Evolutionary conservation across 108 stramenopile species (phyloP).

Genomic region (Cylindrotheca fusiformis): DNA sequence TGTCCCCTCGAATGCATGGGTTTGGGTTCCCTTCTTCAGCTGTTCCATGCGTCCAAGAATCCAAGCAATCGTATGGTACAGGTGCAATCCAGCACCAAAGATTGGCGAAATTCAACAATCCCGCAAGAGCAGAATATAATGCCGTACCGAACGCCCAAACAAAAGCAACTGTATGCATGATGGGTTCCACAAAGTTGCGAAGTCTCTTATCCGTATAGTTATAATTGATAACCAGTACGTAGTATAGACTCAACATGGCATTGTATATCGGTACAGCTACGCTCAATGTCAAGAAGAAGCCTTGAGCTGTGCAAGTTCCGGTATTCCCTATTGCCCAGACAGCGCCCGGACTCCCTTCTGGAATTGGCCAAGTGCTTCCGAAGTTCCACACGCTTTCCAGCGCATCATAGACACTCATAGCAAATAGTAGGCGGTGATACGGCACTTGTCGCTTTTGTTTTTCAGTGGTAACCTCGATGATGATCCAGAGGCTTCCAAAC

Average conservation of each 20-base stretch:
- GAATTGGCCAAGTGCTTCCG: too few species aligned
- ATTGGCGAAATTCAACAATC: conserved; percentile 36
- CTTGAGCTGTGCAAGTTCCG: conserved; percentile 21
- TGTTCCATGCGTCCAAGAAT: not conserved
- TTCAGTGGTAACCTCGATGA: conserved; percentile 2
- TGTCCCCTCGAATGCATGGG: conserved; percentile 44
- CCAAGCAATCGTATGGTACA: conserved; percentile 31
- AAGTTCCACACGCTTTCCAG: too few species aligned
- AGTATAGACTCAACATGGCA: conserved; percentile 34
- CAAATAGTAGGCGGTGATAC: too few species aligned
- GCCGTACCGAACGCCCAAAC: too few species aligned
- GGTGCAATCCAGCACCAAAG: conserved; percentile 57
- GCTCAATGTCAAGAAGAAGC: too few species aligned
- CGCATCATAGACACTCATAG: too few species aligned
- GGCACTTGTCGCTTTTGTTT: conserved; percentile 15
- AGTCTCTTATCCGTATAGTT: conserved; percentile 24
- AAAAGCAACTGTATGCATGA: conserved; percentile 22
- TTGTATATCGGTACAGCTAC: too few species aligned
- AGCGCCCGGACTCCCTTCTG: conserved; percentile 8
- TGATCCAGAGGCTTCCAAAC: not conserved
- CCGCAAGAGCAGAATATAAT: conserved; percentile 17
- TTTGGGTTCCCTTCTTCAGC: conserved; percentile 7
- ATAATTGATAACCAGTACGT: conserved; percentile 47
- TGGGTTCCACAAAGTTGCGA: conserved; percentile 22
- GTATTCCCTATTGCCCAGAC: conserved; percentile 11